Base-by-base conservation (phyloP, 371 early-diverging fungal genomes). In the Lichtheimia ornata region DNA sequence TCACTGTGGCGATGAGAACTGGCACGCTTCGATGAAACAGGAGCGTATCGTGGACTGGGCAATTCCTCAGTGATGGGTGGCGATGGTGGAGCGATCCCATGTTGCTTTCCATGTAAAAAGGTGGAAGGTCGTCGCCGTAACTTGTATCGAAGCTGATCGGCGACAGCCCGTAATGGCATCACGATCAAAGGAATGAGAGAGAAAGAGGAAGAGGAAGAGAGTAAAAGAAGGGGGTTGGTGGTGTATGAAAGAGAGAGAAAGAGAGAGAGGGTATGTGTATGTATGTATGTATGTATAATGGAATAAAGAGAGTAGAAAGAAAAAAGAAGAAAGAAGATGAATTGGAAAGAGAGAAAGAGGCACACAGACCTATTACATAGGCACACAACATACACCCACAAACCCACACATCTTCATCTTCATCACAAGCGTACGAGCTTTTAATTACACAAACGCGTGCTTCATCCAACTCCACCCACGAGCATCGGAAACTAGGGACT, bases 111-210 rank as follows among this genome's bases (percentile, higher is more conserved):
- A 35, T 61, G 82, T 67, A 71, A 65, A 50, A 47, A 66, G 44
- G 58, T 62, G 70, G 69, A 50, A 72, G 66, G 45, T 53, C 58
- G 70, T 61, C 69, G 73, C 28, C 67, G 67, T 72, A 73, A 75
- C 61, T 75, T 75, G 5, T 45, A 64, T 50, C 66, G 58, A 30
- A 74, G 56, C 43, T 73, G 77, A 60, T 71, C 74, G 44, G 74
- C 63, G 52, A 77, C 73, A 51, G 62, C 62, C 47, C 70, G 66
- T 28, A 77, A 59, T 17, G 73, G 71, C 79, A 78, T 78, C 18
- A n/a, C 17, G 56, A 59, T 28, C 42, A 22, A 54, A 28, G 22
- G 51, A 58, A 25, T 47, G 57, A 61, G 60, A 25, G 5, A 42
- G 40, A 27, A 35, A 62, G 58, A 54, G 43, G 35, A 44, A 63